phyloP scores from a whole-genome alignment of 306 rosid species.

The Vigna nakashimae region DNA sequence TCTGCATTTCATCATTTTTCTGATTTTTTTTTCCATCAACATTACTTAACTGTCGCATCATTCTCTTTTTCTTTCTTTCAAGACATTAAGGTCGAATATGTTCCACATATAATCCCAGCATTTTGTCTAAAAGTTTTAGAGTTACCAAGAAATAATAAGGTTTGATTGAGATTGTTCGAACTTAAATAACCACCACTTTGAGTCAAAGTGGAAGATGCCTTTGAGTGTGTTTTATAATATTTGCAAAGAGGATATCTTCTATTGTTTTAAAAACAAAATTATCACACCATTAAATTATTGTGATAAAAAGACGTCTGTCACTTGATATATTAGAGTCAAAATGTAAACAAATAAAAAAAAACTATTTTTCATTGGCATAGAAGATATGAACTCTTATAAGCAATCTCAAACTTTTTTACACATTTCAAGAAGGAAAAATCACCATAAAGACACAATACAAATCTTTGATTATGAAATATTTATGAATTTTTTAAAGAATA shows the following conservation, averaged over 20 bases:
- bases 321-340: not conserved
- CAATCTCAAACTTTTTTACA: too few relatives aligned
- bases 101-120: not conserved
- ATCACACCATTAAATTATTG: not conserved
- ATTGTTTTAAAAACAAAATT: not conserved
- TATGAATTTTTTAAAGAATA: too few relatives aligned
- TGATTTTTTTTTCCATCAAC: not conserved
- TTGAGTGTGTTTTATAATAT: not conserved
- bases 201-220: not conserved
- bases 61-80: slow-evolving; percentile 39
- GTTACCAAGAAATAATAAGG: not conserved
- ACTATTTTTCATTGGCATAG: too few relatives aligned
- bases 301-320: not conserved
- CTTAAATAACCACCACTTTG: not conserved
- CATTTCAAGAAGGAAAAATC: too few relatives aligned
- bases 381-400: too few relatives aligned
- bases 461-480: too few relatives aligned
- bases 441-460: too few relatives aligned
- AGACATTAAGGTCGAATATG: not conserved
- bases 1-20: not conserved
- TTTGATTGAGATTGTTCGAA: not conserved
- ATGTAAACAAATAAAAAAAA: not conserved
- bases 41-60: slow-evolving; percentile 37
- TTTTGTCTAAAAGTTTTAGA: not conserved
- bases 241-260: not conserved